Base-by-base conservation (phyloP, 192 early-diverging fungal species). In the Backusella morwellensis region DNA sequence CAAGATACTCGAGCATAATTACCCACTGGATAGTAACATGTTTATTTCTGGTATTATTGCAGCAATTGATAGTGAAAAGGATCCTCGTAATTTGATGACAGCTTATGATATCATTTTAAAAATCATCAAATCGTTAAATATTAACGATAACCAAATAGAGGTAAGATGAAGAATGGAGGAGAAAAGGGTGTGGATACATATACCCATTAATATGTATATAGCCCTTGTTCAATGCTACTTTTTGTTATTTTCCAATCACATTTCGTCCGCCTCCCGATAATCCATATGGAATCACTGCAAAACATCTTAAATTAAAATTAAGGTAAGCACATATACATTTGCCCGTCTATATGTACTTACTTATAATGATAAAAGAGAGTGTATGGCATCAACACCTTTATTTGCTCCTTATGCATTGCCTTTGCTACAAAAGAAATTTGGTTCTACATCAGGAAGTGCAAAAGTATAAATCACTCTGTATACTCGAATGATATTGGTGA, bases 201-300 rank as follows among this genome's bases (percentile, higher is more conserved):
- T 85, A 68, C 11, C 47, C 6, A 17, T 68, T 17, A 35, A 19
- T 5, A 68, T 17, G 5, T 36, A 35, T 70, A 29, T 77, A 94
- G 87, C 96, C 96, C 76, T 77, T 99, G 54, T 99, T 99, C 81
- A 95, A 99, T 76, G 92, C 98, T 34, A 90, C 97, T 26, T 99
- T 98, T 74, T 99, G 97, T 85, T 99, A 99, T 83, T 99, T 99
- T 78, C 98, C 98, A 5, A 99, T 99, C 80, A 98, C 98, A 7
- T 99, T 99, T 81, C 93, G 94, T 83, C 92, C 96, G 17, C 93
- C 96, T 0, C 95, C 96, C 6, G 94, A 96, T 82, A 97, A 99
- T 87, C 91, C 95, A 9, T 94, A 95, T 69, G 95, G 95, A 17
- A 96, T 99, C 52, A 95, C 98, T 26, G 86, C 97, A 17, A 96